phyloP scores from a whole-genome alignment of 2,329 filamentous ascomycete genomes.

The Fusarium sp. region DNA sequence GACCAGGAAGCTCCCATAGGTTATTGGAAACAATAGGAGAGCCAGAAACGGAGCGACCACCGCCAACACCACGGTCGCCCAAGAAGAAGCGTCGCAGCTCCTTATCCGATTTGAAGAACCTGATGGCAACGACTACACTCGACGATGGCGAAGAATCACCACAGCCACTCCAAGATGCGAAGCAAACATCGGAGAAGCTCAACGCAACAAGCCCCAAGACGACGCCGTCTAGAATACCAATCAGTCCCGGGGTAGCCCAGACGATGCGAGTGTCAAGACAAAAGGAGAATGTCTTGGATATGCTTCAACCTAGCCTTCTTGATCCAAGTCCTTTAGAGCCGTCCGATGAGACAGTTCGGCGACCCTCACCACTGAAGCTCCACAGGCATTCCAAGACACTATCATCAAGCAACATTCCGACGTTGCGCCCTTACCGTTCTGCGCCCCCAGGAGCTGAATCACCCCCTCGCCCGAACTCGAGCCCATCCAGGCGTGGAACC shows the following conservation, averaged over 20 bases:
- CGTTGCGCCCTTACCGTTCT: slow-evolving; percentile 56
- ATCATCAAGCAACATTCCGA: slow-evolving; percentile 66
- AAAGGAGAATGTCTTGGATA: slow-evolving; percentile 55
- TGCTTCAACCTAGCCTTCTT: slow-evolving; percentile 28
- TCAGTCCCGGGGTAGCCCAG: slow-evolving; percentile 58
- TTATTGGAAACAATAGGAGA: slow-evolving; percentile 70
- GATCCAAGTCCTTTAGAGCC: slow-evolving; percentile 33
- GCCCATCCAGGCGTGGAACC: slow-evolving; percentile 49
- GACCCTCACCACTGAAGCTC: slow-evolving; percentile 44
- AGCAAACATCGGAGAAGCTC: slow-evolving; percentile 66
- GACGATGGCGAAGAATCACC: slow-evolving; percentile 52
- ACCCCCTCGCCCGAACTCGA: slow-evolving; percentile 34
- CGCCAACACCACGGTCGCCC: slow-evolving; percentile 53
- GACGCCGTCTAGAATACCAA: slow-evolving; percentile 63
- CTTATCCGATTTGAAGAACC: slow-evolving; percentile 81
- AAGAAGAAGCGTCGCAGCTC: slow-evolving; percentile 91
- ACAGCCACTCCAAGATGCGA: slow-evolving; percentile 64
- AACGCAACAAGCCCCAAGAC: slow-evolving; percentile 56
- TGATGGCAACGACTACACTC: slow-evolving; percentile 71
- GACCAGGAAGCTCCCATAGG: slow-evolving; percentile 68
- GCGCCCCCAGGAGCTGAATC: slow-evolving; percentile 44
- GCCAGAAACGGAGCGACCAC: slow-evolving; percentile 58
- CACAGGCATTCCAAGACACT: slow-evolving; percentile 60
- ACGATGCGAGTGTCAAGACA: slow-evolving; percentile 57
- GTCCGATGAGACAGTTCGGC: slow-evolving; percentile 25